Evolutionary conservation across 2,329 filamentous ascomycete genomes (phyloP), one percentile per base, ranked within the genome.

Genomic region (Colletotrichum australisinense): DNA sequence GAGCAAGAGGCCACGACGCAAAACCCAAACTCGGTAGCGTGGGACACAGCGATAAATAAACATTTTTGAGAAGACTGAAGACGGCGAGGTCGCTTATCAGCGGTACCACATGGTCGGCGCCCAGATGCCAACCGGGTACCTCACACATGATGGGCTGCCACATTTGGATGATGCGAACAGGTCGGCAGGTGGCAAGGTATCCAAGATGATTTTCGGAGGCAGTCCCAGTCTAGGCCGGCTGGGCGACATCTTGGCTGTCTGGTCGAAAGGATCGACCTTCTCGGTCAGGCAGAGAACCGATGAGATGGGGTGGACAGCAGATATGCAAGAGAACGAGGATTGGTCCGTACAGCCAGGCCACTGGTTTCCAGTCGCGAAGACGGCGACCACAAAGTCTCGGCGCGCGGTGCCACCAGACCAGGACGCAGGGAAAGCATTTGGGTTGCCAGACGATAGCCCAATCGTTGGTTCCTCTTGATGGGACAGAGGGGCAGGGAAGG

Each of bases 211-310:
- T n/a, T 35, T 64, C 60, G 67, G 66, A 49, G 26, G 46, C 70
- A 62, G 38, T 12, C 67, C 70, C 35, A 62, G 42, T 70, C 55
- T 65, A 65, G 70, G 60, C 22, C 70, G 59, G 9, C 70, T 73
- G 60, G 70, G 67, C 70, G 28, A 26, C 59, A 53, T 65, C 70
- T 73, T 73, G 70, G 70, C 70, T 42, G 30, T n/a, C 42, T 56
- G 19, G 22, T 64, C 14, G 46, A 65, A n/a, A 69, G 55, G 55
- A 69, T 73, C 49, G 63, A 74, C 73, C 73, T 74, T 73, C 73
- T 74, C 59, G 56, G 73, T 62, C 73, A 73, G 73, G 73, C 52
- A 74, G 69, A 38, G 60, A 65, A 55, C 73, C 64, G 69, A 69
- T 69, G 42, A 63, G 59, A 65, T 69, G 57, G 60, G 62, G 42